Base-by-base conservation (phyloP, 768 basidiomycete genomes). In the Phanerochaete sordida region DNA sequence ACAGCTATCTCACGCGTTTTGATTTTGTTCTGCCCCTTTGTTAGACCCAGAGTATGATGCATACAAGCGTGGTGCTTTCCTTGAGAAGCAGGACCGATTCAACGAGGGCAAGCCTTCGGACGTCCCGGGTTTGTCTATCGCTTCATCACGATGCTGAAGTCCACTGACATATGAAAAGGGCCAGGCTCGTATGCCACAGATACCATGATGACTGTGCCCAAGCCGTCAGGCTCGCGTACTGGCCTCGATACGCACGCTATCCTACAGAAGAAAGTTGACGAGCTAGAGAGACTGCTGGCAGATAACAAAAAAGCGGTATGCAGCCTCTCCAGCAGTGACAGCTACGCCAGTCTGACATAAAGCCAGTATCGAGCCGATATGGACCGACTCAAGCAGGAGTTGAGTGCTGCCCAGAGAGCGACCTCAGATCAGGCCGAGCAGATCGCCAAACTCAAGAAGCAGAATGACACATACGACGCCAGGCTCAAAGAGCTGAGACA, bases 261-360 rank as follows among this genome's bases (percentile, higher is more conserved):
- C 16, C 79, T 90, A 23, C 82, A 87, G 68, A 79, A 77, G 62
- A 86, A 86, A 64, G 79, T 91, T 0, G 84, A 87, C 33, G 83
- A 87, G 16, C 69, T 89, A 6, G 85, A 90, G 72, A 73, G 71
- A 57, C 70, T 84, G n/a, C 86, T 87, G 66, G 71, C 77, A 39
- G 86, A 89, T 2, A 82, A 80, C 59, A 90, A 88, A 80, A 85
- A 81, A 76, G 59, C 76, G 50, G 89, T 90, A 68, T 64, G 84
- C 72, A 11, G 27, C 26, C 24, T 43, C 2, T 43, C 8, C 5
- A 6, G 8, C 4, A 43, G 8, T 4, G 4, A 43, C 8, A 6
- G 4, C 4, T 11, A 12, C 8, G 8, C 39, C 9, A 47, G n/a
- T 54, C 53, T 44, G 23, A 23, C 9, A 19, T 12, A 43, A 30